phyloP scores from a whole-genome alignment of 306 rosid species.

The cucumber (Cucumis sativus) region Cucumber_9930_V3 NC_026658.2:22489501-22490000 shows the following conservation, averaged over 20 bases:
- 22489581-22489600: not conserved
- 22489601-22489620: not conserved
- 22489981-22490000: not conserved
- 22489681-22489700: too few species aligned
- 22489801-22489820: too few species aligned
- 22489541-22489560: not conserved
- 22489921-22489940: not conserved
- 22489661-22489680: too few species aligned
- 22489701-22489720: too few species aligned
- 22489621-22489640: not conserved
- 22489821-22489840: too few species aligned
- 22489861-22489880: not conserved
- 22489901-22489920: too few species aligned
- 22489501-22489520: not conserved
- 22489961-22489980: not conserved
- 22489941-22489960: not conserved
- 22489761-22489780: not conserved
- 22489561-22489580: not conserved
- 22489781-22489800: too few species aligned
- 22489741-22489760: not conserved
- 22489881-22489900: not conserved
- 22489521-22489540: not conserved
- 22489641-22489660: not conserved
- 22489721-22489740: too few species aligned
- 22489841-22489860: not conserved